Evolutionary conservation across 768 basidiomycete species (phyloP).

Genomic region (Suillus alpinus): DNA sequence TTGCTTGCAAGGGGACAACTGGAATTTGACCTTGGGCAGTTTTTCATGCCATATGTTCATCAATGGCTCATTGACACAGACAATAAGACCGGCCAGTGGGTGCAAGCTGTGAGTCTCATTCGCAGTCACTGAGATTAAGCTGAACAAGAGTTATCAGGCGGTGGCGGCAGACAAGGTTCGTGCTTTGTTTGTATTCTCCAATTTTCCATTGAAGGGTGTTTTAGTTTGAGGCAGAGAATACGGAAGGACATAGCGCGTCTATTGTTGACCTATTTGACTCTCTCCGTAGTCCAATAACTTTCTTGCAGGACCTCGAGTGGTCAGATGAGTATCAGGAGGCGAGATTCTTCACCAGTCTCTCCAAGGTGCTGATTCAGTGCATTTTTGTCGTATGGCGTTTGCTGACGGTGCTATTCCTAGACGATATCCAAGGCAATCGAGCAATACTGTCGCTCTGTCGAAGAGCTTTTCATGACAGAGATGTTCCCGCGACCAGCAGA

Average conservation of each 20-base stretch:
- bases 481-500: slow-evolving; percentile 88
- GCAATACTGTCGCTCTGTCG: slow-evolving; percentile 85
- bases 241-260: slow-evolving; percentile 90
- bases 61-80: slow-evolving; percentile 90
- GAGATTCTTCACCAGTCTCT: slow-evolving; percentile 82
- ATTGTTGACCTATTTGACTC: slow-evolving; percentile 97
- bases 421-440: slow-evolving; percentile 90
- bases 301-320: slow-evolving; percentile 90
- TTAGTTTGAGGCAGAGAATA: slow-evolving; percentile 75
- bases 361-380: slow-evolving; percentile 57
- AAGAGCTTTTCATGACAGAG: slow-evolving; percentile 88
- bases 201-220: slow-evolving; percentile 6
- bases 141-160: slow-evolving; percentile 45
- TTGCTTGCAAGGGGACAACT: slow-evolving; percentile 44
- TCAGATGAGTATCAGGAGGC: slow-evolving; percentile 87
- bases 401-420: slow-evolving; percentile 37
- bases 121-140: slow-evolving; percentile 1
- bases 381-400: neutral
- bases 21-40: slow-evolving; percentile 66
- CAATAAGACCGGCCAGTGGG: slow-evolving; percentile 91
- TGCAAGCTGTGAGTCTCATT: slow-evolving; percentile 67
- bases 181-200: neutral
- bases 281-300: slow-evolving; percentile 83
- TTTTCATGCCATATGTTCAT: slow-evolving; percentile 86
- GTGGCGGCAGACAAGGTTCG: slow-evolving; percentile 79